Evolutionary conservation across 495 filamentous ascomycete genomes (phyloP).

Genomic region (Talaromyces proteolyticus): DNA sequence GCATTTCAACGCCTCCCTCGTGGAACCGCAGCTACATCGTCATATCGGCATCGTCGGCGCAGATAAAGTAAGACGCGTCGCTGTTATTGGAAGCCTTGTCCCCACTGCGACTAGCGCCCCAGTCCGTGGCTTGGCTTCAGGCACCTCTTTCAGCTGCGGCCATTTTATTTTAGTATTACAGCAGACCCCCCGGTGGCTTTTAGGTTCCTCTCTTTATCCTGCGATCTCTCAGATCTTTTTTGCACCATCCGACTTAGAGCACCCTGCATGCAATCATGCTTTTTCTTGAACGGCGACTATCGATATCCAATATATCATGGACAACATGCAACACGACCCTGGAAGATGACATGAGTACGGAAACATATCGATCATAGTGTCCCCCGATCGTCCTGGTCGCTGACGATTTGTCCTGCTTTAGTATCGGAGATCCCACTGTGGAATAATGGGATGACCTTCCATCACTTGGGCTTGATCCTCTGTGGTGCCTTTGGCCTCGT

Average conservation of each 20-base stretch:
- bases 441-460: conserved; percentile 44
- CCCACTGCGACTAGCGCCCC: background rate
- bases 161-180: background rate
- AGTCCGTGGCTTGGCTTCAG: background rate
- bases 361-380: background rate
- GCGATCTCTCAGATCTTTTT: no score
- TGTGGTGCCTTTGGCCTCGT: conserved; percentile 42
- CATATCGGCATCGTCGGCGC: background rate
- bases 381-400: no score
- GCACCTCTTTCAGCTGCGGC: background rate
- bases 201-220: background rate
- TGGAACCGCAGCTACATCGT: no score
- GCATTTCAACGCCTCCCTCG: no score
- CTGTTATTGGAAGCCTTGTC: background rate
- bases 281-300: conserved; percentile 4
- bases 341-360: conserved; percentile 37
- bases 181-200: background rate
- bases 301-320: conserved; percentile 33
- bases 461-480: conserved; percentile 39
- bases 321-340: conserved; percentile 42
- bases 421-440: conserved; percentile 37
- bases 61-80: no score
- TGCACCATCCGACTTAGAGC: no score
- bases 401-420: conserved; percentile 22
- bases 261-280: background rate